Base-by-base conservation (phyloP, 202 grass and related monocot species). In the Sporobolus alterniflorus region DNA sequence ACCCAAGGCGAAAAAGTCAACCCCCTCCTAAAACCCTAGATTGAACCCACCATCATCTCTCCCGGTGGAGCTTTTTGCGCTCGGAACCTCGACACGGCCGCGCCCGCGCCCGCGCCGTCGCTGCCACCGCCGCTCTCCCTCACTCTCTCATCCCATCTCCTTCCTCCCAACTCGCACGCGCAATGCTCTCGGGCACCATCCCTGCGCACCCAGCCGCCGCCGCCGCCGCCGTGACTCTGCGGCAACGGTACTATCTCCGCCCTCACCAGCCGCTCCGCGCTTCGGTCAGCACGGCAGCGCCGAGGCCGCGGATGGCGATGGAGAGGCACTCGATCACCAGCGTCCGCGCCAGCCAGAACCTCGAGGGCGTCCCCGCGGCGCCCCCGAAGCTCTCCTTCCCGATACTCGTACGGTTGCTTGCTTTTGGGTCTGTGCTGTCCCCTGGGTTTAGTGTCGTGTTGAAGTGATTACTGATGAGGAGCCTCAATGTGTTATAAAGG, bases 331-430 rank as follows among this genome's bases (percentile, higher is more conserved):
- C 82, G 34, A 34, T 81, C 12, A 69, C 28, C 1, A 84, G 60
- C 13, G 81, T 69, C n/a, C 43, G 80, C 26, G 26, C 82, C 42
- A 64, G 64, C 32, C 63, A 43, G 70, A 44, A 32, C 26, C 16
- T 60, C 11, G 21, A 62, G 52, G 61, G 52, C 5, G 28, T 13
- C 52, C 21, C 21, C 9, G 16, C 68, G 32, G 61, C 31, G 18
- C 67, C 63, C 61, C 81, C 43, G 42, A 80, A 75, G 43, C 82
- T 76, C n/a, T 71, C 77, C 36, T 89, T 89, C 64, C 87, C 87
- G 10, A 81, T 89, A 81, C 71, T 89, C 71, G 87, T 89, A 65
- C 22, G 29, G 18, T 47, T 71, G 36, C 47, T 82, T 18, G 3
- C 26, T 1, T 29, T 51, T 63, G 44, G 14, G 1, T 36, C 31